Evolutionary conservation across 1,284 basidiomycete species (phyloP).

Genomic region (Ganoderma lucidum): DNA sequence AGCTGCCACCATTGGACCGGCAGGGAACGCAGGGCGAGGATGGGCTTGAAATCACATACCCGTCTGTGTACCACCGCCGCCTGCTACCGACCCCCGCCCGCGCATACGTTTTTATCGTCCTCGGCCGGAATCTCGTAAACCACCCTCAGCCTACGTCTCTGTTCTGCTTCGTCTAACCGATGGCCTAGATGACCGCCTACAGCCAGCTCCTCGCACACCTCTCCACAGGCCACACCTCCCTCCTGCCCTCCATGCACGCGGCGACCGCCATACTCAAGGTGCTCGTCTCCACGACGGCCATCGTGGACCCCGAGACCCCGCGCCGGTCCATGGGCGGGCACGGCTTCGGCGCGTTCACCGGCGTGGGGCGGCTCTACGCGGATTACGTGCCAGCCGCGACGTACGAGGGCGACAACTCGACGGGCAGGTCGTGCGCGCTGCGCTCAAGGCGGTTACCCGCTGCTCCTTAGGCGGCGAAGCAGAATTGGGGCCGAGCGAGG

Average conservation of each 20-base stretch:
- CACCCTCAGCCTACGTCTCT: conserved; percentile 29
- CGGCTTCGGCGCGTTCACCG: conserved; percentile 76
- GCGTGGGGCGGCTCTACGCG: conserved; percentile 70
- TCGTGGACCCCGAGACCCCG: conserved; percentile 72
- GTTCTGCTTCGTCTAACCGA: too few species aligned
- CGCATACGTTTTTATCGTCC: conserved; percentile 73
- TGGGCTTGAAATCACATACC: conserved; percentile 74
- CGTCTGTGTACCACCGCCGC: conserved; percentile 74
- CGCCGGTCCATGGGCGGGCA: conserved; percentile 82
- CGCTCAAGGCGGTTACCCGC: conserved; percentile 62
- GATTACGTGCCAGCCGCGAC: conserved; percentile 73
- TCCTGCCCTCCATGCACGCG: conserved; percentile 77
- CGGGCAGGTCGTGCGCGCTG: conserved; percentile 75
- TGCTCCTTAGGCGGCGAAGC: too few species aligned
- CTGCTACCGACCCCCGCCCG: conserved; percentile 76
- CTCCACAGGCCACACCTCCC: conserved; percentile 61
- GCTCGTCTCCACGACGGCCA: conserved; percentile 59
- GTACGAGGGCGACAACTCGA: conserved; percentile 83
- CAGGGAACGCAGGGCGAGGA: conserved; percentile 64
- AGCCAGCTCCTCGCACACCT: conserved; percentile 56
- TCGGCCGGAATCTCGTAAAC: conserved; percentile 67
- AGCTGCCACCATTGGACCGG: conserved; percentile 67
- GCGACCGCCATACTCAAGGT: conserved; percentile 77
- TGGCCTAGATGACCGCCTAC: conserved; percentile 56
- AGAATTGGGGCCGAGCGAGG: too few species aligned